phyloP scores from a whole-genome alignment of 2,329 filamentous ascomycete genomes.

The Colletotrichum scovillei region DNA sequence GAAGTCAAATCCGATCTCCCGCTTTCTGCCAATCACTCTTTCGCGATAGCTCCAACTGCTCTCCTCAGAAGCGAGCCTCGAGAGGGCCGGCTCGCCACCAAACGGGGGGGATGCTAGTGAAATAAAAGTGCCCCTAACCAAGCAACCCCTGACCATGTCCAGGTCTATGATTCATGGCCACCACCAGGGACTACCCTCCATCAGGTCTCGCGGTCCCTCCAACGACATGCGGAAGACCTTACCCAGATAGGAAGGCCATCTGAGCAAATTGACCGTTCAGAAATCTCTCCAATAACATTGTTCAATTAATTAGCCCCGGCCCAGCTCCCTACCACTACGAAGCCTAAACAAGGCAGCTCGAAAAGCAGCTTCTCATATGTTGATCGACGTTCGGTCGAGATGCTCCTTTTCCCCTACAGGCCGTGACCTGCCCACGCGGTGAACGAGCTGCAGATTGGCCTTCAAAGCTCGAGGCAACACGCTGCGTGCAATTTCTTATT shows the following conservation, averaged over 20 bases:
- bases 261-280: neutral
- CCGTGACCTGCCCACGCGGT: neutral
- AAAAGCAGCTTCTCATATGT: slow-evolving; percentile 7
- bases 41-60: slow-evolving; percentile 5
- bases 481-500: slow-evolving; percentile 26
- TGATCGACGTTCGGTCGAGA: slow-evolving; percentile 7
- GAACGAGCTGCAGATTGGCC: slow-evolving; percentile 1
- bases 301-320: slow-evolving; percentile 6
- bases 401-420: neutral
- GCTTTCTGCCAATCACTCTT: slow-evolving; percentile 18
- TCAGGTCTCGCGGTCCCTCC: slow-evolving; percentile 3
- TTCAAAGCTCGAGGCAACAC: neutral
- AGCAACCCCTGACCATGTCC: neutral
- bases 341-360: slow-evolving; percentile 33
- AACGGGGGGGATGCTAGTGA: neutral
- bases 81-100: slow-evolving; percentile 4
- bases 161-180: neutral
- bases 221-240: slow-evolving; percentile 24
- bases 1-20: slow-evolving; percentile 1
- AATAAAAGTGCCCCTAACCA: neutral
- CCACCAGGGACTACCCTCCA: neutral
- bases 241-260: slow-evolving; percentile 31
- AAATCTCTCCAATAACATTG: slow-evolving; percentile 1
- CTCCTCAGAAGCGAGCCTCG: neutral
- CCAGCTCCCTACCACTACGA: neutral